phyloP scores from a whole-genome alignment of 108 stramenopile species.

The Parmales sp. region DNA sequence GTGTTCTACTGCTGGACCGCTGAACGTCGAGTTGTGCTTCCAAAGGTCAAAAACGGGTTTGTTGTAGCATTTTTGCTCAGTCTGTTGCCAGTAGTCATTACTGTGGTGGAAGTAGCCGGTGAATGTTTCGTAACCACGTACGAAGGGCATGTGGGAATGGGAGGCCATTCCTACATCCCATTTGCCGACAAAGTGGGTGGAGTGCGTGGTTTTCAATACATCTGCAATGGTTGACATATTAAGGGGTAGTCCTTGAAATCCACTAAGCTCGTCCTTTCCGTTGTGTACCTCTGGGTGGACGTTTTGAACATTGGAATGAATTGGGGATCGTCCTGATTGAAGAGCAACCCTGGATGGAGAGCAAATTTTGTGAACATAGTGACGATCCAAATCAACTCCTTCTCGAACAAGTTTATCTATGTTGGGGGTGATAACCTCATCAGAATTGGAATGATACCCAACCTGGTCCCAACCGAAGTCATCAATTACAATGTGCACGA shows the following conservation, averaged over 20 bases:
- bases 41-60: constrained; percentile 5
- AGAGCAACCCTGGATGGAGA: constrained; percentile 23
- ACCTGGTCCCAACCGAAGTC: constrained; percentile 35
- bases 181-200: constrained; percentile 32
- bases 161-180: constrained; percentile 48
- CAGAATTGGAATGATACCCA: constrained; percentile 20
- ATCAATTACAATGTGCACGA: constrained; percentile 30
- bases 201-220: constrained; percentile 13
- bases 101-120: constrained; percentile 29
- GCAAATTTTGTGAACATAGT: constrained; percentile 33
- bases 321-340: constrained; percentile 27
- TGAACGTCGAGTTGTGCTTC: constrained; percentile 6
- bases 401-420: constrained; percentile 23
- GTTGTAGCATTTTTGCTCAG: neutral
- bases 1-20: constrained; percentile 10
- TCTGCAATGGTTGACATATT: constrained; percentile 32
- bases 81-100: constrained; percentile 30
- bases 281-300: constrained; percentile 19
- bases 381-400: constrained; percentile 29
- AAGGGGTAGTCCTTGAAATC: constrained; percentile 23
- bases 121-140: constrained; percentile 34
- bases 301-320: constrained; percentile 24
- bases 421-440: constrained; percentile 23
- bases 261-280: constrained; percentile 16
- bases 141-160: constrained; percentile 26